Evolutionary conservation across 2,329 filamentous ascomycete genomes (phyloP), one percentile per base, ranked within the genome.

Genomic region (Bipolaris gigantea): DNA sequence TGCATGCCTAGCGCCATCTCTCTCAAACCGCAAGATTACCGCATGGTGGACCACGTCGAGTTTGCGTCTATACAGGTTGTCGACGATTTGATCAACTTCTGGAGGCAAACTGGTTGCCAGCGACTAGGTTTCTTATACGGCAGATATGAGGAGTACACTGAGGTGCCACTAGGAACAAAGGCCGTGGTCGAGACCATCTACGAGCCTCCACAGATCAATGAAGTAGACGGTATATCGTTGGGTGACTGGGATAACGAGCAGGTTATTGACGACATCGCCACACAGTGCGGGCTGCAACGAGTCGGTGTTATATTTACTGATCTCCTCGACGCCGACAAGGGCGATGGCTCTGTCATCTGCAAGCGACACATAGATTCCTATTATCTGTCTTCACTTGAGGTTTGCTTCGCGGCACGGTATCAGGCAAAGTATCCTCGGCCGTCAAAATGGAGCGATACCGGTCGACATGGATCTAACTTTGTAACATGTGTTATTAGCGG

Each of bases 1-100:
- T 99, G 94, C 67, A 95, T 99, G 71, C 94, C 94, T 7, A 96
- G 93, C 61, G 93, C 94, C 51, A 99, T 99, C 70, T 96, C 91
- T 10, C 79, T 99, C 48, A 92, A 97, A 71, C 91, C 92, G 5
- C 94, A 99, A 74, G 83, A 88, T 18, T 99, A 93, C 74, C 90
- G 94, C 47, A 97, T 94, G 90, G 92, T 99, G 3, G 94, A 99
- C 68, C 94, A 99, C 73, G 94, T 99, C 59, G 95, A 99, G 75
- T 97, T 99, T 71, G 87, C 93, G 1, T 88, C 89, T 1, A 87
- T 91, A 3, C 82, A 86, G 49, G 84, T 97, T 32, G 90, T 97
- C 65, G 90, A 99, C 71, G 85, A 84, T n/a, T 86, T 97, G 52
- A 85, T 99, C 61, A 87, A 97, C 67, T 90, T 93, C 54, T 99